Conservation (phyloP, 257 asterid genomes). For the Orobanche coerulescens region DNA sequence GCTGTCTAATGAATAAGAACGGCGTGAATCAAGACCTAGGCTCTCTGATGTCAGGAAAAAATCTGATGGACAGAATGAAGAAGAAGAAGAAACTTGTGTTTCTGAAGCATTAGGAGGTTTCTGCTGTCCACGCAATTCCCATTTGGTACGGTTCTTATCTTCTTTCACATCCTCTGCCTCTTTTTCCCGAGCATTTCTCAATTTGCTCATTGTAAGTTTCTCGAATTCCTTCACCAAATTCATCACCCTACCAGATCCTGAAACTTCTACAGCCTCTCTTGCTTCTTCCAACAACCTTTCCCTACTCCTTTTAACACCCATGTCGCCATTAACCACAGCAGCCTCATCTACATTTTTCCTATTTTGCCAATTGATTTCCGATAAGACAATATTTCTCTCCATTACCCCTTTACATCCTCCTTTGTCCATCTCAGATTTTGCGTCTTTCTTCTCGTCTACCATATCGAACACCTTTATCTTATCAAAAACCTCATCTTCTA, state of each 20-base stretch:
- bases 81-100: conserved; percentile 40
- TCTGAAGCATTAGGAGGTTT: conserved; percentile 29
- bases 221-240: conserved; percentile 80
- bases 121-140: conserved; percentile 33
- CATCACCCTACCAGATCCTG: conserved; percentile 72
- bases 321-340: conserved; percentile 23
- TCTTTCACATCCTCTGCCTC: conserved; percentile 37
- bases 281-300: conserved; percentile 63
- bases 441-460: conserved; percentile 22
- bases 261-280: conserved; percentile 35
- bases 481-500: conserved; percentile 23
- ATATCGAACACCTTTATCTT: conserved; percentile 22
- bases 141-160: neutral
- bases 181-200: conserved; percentile 35
- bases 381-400: conserved; percentile 18
- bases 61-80: conserved; percentile 70
- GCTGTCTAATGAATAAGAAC: conserved; percentile 61
- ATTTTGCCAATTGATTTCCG: conserved; percentile 17
- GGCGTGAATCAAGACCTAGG: conserved; percentile 63
- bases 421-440: conserved; percentile 13
- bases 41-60: conserved; percentile 72
- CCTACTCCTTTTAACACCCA: conserved; percentile 53
- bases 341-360: conserved; percentile 3
- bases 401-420: conserved; percentile 5
- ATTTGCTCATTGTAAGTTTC: conserved; percentile 43